Conservation (phyloP, 306 rosid species). For the Myrica gale region DNA sequence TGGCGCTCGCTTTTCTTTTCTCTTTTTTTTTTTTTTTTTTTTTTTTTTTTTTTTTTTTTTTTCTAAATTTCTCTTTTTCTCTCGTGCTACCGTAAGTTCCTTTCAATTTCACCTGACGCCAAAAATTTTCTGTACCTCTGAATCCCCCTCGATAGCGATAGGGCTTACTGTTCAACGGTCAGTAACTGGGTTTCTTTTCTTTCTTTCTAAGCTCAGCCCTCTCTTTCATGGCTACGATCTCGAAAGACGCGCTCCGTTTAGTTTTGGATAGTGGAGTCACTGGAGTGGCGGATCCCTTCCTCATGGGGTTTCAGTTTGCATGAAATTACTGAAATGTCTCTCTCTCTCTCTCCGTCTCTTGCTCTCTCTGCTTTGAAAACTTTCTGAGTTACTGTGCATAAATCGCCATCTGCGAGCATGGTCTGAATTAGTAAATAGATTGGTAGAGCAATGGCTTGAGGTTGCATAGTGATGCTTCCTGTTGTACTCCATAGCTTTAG, state of each 20-base stretch:
- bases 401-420: slow-evolving; percentile 24
- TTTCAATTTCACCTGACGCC: neutral
- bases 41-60: slow-evolving; percentile 21
- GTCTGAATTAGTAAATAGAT: slow-evolving; percentile 41
- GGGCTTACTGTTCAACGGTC: slow-evolving; percentile 46
- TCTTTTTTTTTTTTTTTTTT: slow-evolving; percentile 22
- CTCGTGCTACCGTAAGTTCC: slow-evolving; percentile 35
- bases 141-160: slow-evolving; percentile 66
- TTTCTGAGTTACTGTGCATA: neutral
- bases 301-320: slow-evolving; percentile 37
- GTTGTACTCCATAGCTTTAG: neutral
- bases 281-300: slow-evolving; percentile 32
- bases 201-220: slow-evolving; percentile 22
- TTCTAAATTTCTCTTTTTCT: slow-evolving; percentile 33
- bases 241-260: slow-evolving; percentile 38
- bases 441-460: slow-evolving; percentile 44
- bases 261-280: slow-evolving; percentile 30
- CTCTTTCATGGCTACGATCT: slow-evolving; percentile 50
- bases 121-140: slow-evolving; percentile 25
- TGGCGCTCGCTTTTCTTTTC: slow-evolving; percentile 26
- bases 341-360: slow-evolving; percentile 12
- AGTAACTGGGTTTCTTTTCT: slow-evolving; percentile 22
- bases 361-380: neutral
- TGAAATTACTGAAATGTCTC: slow-evolving; percentile 18
- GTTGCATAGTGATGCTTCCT: slow-evolving; percentile 9